These are phyloP conservation scores for Pseudohalonectria lignicola DNA, from an alignment of 2,329 filamentous ascomycete species.

Conservation along the genomic window DNA sequence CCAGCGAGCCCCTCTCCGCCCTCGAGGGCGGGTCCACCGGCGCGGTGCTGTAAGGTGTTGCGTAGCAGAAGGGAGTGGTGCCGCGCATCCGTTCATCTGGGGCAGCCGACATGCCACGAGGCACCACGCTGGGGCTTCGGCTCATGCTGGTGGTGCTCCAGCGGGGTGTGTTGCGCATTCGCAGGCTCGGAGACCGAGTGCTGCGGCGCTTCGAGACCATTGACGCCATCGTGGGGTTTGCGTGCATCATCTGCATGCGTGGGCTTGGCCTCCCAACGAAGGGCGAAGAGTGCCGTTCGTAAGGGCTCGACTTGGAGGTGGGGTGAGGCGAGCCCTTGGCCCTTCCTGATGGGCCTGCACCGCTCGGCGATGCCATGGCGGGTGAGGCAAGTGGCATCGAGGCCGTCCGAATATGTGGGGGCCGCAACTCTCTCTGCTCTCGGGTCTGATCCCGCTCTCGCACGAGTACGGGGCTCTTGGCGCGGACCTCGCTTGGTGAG, in stretches of 20 bases:
- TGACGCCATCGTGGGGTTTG: constrained; percentile 22
- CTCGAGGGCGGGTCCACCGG: constrained; percentile 30
- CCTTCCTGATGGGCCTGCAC: constrained; percentile 19
- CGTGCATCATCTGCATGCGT: constrained; percentile 10
- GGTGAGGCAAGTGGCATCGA: constrained; percentile 32
- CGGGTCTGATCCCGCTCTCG: constrained; percentile 18
- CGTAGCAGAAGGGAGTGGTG: constrained; percentile 58
- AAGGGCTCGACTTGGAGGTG: constrained; percentile 13
- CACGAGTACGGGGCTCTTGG: constrained; percentile 20
- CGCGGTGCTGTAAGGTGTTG: constrained; percentile 60
- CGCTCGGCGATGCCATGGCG: constrained; percentile 23
- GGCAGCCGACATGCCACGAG: constrained; percentile 26
- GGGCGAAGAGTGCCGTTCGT: constrained; percentile 27
- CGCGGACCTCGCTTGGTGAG: constrained; percentile 19
- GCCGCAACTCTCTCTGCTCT: constrained; percentile 29
- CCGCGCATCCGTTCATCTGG: constrained; percentile 19
- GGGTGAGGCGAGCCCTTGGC: constrained; percentile 4
- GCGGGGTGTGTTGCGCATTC: constrained; percentile 40
- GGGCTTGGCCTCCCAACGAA: constrained; percentile 18
- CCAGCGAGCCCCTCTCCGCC: no score
- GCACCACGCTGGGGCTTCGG: constrained; percentile 19
- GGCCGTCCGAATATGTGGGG: constrained; percentile 36
- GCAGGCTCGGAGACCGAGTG: constrained; percentile 44
- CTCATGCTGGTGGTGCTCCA: constrained; percentile 33
- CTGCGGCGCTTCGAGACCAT: constrained; percentile 17